Conservation (phyloP, 2,329 filamentous ascomycete species). For the Fusarium sterilihyphosum region DNA sequence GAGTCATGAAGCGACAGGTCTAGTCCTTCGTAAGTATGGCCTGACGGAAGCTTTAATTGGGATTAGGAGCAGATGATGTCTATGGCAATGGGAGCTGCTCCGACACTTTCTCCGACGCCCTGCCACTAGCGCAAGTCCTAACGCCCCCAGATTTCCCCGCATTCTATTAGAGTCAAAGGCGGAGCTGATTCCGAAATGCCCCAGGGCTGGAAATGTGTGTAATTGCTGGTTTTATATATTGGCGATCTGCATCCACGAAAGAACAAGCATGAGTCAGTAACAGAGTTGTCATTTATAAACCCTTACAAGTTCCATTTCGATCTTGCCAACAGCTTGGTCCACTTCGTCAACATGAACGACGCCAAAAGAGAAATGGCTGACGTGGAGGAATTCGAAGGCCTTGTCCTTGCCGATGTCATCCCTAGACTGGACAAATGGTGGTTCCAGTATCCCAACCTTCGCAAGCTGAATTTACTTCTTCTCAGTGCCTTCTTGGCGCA, state of each 20-base stretch:
- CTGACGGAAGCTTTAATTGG: too few relatives aligned
- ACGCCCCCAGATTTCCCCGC: background rate
- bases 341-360: background rate
- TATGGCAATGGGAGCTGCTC: too few relatives aligned
- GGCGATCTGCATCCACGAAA: background rate
- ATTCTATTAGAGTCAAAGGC: background rate
- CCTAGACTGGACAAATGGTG: background rate
- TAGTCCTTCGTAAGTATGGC: rapidly evolving
- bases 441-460: background rate
- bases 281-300: too few relatives aligned
- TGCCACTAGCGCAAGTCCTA: background rate
- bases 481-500: background rate
- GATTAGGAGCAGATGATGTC: too few relatives aligned
- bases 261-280: background rate
- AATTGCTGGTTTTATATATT: background rate
- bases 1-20: too few relatives aligned
- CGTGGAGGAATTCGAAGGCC: background rate
- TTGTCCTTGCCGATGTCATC: background rate
- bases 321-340: too few relatives aligned
- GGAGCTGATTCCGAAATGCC: background rate
- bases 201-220: background rate
- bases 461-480: background rate
- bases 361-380: background rate
- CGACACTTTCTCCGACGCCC: too few relatives aligned
- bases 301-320: too few relatives aligned